Evolutionary conservation across 306 rosid species (phyloP).

Genomic region (Prunus salicina): DNA sequence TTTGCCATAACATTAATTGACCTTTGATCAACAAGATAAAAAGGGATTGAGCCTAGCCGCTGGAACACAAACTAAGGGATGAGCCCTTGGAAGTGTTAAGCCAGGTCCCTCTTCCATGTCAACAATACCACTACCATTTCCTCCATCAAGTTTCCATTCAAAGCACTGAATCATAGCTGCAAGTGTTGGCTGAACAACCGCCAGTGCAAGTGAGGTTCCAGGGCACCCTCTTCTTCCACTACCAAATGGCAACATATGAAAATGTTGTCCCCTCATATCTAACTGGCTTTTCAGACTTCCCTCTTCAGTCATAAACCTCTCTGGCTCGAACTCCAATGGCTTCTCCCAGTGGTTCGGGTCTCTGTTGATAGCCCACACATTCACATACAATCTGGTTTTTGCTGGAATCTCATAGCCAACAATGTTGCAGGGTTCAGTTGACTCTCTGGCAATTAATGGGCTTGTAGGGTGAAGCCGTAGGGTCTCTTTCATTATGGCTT

Average conservation of each 20-base stretch:
- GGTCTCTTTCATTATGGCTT: slow-evolving; percentile 78
- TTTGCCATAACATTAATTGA: no score
- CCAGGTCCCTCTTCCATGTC: slow-evolving; percentile 65
- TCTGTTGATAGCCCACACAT: slow-evolving; percentile 78
- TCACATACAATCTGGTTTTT: slow-evolving; percentile 59
- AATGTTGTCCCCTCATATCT: slow-evolving; percentile 56
- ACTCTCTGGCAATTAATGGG: slow-evolving; percentile 64
- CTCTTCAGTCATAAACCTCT: slow-evolving; percentile 47
- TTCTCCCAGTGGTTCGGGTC: slow-evolving; percentile 70
- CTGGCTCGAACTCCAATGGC: slow-evolving; percentile 70
- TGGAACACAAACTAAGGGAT: slow-evolving; percentile 49
- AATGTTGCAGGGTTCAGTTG: slow-evolving; percentile 39
- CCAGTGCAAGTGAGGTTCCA: slow-evolving; percentile 71
- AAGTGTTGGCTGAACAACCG: slow-evolving; percentile 53
- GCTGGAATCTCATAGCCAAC: slow-evolving; percentile 65
- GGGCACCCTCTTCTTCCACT: slow-evolving; percentile 90
- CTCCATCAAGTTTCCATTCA: slow-evolving; percentile 50
- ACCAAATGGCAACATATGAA: slow-evolving; percentile 60
- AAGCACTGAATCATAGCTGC: slow-evolving; percentile 80
- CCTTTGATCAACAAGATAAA: slow-evolving; percentile 19
- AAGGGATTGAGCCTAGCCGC: slow-evolving; percentile 37
- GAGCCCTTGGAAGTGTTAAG: slow-evolving; percentile 60
- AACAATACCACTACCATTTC: not conserved
- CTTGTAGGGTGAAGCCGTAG: slow-evolving; percentile 81
- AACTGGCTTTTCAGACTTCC: slow-evolving; percentile 25